Evolutionary conservation across 768 basidiomycete species (phyloP), one percentile per base, ranked within the genome.

Genomic region (Mycena polygramma): DNA sequence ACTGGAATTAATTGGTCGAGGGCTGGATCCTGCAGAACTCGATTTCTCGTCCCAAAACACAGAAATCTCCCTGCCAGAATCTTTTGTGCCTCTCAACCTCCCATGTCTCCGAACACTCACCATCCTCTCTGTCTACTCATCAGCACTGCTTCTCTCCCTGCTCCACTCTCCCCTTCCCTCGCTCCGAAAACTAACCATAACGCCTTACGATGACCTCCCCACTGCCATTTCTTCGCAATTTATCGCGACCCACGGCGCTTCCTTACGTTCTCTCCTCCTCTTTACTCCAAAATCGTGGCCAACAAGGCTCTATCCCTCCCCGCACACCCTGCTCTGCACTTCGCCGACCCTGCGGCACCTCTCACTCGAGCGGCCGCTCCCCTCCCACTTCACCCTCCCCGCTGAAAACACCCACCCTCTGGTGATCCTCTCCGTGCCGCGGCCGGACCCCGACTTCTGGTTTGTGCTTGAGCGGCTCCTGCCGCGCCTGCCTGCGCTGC

Each of bases 221-320:
- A 78, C 81, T 26, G 87, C 92, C 7, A 84, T 90, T 41, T 83
- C 86, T 15, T 87, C 91, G 0, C 81, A 79, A 51, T 88, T 95
- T 72, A 89, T 94, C 37, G 75, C 82, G 1, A 78, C 79, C 4
- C 93, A 94, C 73, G 93, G 93, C 14, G 69, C 75, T 43, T 75
- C 75, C 5, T 85, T 95, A 57, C 84, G 82, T 15, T 91, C 92
- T 0, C 85, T 95, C 4, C 84, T 89, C 55, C 82, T 94, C 63
- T 89, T 88, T 66, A 90, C 92, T 7, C 90, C 90, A 1, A 92
- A 91, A 77, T 86, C 87, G 24, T 92, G 90, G 90, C 91, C 90
- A 2, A 89, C 88, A 4, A 80, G 81, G 51, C 83, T 88, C 43
- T 89, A 87, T 65, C 85, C 90, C 39, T 88, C 89, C 39, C 89